A percentile compares a stretch with the other conserved stretches of the same genome.
Evolutionary conservation across 106 monocot genomes (phyloP).

Genomic region (Allium cepa): DNA sequence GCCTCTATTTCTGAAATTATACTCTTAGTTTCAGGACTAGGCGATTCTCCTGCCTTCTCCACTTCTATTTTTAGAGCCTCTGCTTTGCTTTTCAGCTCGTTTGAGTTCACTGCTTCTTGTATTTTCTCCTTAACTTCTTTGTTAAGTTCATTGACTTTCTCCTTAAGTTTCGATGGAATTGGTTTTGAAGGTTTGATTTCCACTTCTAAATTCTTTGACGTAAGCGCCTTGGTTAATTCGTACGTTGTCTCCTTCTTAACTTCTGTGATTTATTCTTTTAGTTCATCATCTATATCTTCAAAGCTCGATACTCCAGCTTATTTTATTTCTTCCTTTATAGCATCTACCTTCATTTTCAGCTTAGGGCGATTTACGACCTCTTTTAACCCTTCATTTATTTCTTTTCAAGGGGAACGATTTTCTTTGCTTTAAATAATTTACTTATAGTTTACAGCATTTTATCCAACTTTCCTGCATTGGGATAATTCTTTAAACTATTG

Average conservation of each 20-base stretch:
- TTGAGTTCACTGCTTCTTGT: slow-evolving; percentile 16
- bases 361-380: slow-evolving; percentile 16
- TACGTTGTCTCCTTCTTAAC: slow-evolving; percentile 26
- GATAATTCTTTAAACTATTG: slow-evolving; percentile 17
- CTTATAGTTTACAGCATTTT: slow-evolving; percentile 28
- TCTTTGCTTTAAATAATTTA: slow-evolving; percentile 20
- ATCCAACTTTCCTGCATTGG: slow-evolving; percentile 20
- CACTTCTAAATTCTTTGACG: slow-evolving; percentile 21
- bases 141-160: slow-evolving; percentile 17
- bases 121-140: slow-evolving; percentile 15
- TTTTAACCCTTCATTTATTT: slow-evolving; percentile 19
- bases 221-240: slow-evolving; percentile 17
- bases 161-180: slow-evolving; percentile 11
- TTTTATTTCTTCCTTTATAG: slow-evolving; percentile 19
- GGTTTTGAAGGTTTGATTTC: slow-evolving; percentile 14
- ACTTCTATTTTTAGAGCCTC: slow-evolving; percentile 25
- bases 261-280: slow-evolving; percentile 21
- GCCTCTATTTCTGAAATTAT: slow-evolving; percentile 22
- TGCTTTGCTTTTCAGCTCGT: slow-evolving; percentile 21
- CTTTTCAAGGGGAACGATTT: slow-evolving; percentile 19
- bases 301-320: slow-evolving; percentile 14
- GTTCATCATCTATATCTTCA: slow-evolving; percentile 20
- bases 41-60: slow-evolving; percentile 24
- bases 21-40: slow-evolving; percentile 12
- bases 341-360: slow-evolving; percentile 21